Evolutionary conservation across 2,329 filamentous ascomycete genomes (phyloP).

Genomic region (Fusarium palustre): DNA sequence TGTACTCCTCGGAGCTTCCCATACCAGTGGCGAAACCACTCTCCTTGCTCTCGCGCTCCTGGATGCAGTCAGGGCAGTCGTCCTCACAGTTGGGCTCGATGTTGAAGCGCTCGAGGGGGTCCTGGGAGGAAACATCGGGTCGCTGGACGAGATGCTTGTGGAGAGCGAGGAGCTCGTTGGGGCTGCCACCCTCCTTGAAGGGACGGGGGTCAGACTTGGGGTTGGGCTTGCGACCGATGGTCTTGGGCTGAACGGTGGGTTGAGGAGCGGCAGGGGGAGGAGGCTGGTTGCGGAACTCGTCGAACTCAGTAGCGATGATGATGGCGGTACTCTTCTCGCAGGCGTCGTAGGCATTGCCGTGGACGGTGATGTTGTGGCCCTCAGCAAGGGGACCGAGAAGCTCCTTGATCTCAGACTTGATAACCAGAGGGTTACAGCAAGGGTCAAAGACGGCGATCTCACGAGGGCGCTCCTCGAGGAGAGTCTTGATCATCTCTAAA

Average conservation of each 20-base stretch:
- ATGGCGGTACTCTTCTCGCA: constrained; percentile 63
- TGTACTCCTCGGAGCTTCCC: constrained; percentile 59
- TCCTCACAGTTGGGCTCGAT: constrained; percentile 58
- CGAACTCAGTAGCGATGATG: constrained; percentile 67
- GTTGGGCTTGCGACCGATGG: constrained; percentile 54
- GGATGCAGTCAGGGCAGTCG: constrained; percentile 63
- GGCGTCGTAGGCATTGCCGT: constrained; percentile 62
- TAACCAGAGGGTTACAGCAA: constrained; percentile 64
- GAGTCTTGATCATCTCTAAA: constrained; percentile 72
- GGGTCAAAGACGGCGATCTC: constrained; percentile 78
- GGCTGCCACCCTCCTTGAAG: constrained; percentile 53
- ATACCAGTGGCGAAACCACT: constrained; percentile 57
- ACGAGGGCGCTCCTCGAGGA: constrained; percentile 72
- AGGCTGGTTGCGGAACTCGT: constrained; percentile 64
- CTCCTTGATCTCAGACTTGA: constrained; percentile 62
- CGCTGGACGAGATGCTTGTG: constrained; percentile 60
- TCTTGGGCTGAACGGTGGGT: constrained; percentile 47
- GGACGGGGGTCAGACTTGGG: constrained; percentile 61
- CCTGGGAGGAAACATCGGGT: constrained; percentile 48
- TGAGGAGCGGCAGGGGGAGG: constrained; percentile 48
- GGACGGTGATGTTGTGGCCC: constrained; percentile 60
- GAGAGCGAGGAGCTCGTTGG: constrained; percentile 61
- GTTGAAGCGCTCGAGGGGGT: constrained; percentile 61
- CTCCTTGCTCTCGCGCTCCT: constrained; percentile 54
- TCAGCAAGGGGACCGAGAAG: constrained; percentile 56